These are phyloP conservation scores for Neopestalotiopsis sp. DNA, from an alignment of 2,329 filamentous ascomycete genomes.

Conservation along the genomic window DNA sequence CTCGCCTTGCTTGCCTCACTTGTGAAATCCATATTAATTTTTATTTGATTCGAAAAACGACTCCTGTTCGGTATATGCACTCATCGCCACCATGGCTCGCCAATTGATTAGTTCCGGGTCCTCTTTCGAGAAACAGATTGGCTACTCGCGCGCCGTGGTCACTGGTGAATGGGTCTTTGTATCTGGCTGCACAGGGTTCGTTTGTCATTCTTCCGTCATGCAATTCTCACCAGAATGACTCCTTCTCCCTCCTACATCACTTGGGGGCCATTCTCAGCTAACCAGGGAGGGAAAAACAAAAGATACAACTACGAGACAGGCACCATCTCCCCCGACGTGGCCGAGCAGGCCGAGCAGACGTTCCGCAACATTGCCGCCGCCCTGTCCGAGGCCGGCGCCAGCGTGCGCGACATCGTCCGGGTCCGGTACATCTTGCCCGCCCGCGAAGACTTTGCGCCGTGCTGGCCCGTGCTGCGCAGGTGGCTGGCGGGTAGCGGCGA, in stretches of 20 bases:
- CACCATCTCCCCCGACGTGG: conserved; percentile 49
- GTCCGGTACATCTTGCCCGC: conserved; percentile 59
- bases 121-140: conserved; percentile 57
- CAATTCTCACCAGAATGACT: background rate
- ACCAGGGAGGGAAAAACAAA: conserved; percentile 26
- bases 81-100: conserved; percentile 36
- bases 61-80: background rate
- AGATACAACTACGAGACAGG: conserved; percentile 57
- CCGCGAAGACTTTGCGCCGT: conserved; percentile 50
- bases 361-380: conserved; percentile 53
- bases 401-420: conserved; percentile 53
- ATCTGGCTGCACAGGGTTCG: conserved; percentile 60
- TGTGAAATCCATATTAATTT: too few species aligned
- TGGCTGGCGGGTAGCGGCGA: conserved; percentile 45
- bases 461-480: conserved; percentile 55
- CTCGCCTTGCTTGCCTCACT: too few species aligned
- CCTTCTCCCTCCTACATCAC: background rate
- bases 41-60: background rate
- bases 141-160: conserved; percentile 60
- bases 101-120: conserved; percentile 55
- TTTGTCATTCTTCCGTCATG: background rate
- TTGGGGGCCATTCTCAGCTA: background rate
- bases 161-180: conserved; percentile 57
- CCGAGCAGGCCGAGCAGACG: conserved; percentile 55
- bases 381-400: conserved; percentile 48